Base-by-base conservation (phyloP, 2,329 filamentous ascomycete species). In the Microascus cirrosus region DNA sequence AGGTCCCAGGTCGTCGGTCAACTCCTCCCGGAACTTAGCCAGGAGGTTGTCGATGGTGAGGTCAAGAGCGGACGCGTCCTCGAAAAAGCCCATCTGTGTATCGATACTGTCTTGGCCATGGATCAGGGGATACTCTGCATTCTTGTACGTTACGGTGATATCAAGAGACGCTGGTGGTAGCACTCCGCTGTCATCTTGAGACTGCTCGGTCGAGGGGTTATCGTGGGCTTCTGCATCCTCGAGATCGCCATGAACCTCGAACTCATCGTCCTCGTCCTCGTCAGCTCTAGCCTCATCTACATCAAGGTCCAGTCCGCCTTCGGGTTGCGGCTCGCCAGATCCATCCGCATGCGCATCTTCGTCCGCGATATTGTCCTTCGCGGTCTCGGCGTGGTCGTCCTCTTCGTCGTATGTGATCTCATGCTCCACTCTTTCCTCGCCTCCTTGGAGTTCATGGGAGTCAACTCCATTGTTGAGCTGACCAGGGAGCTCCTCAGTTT, bases 31-130 rank as follows among this genome's bases (percentile, higher is more conserved):
- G 34, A 81, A 68, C 5, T 70, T 71, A 20, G 69, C 65, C 55
- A 81, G 63, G 12, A 81, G 68, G 8, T 70, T 67, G 20, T 75
- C 73, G 55, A 81, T 71, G 2, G 71, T 73, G 12, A 71, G 69
- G 45, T 77, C 71, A 20, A 80, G 62, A 2, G 74, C 67, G 15
- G 70, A 70, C 1, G 65, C 60, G 42, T 75, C 71, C 8, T 75
- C 69, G 45, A 81, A 77, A 60, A 80, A 81, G 10, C 75, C 74
- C 64, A 53, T 73, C 67, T 20, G 69, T 61, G 24, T 63, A 61
- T 62, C 60, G 45, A 59, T 60, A 12, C 59, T 61, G 52, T 58
- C 58, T 24, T 62, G 60, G 15, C 61, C 61, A 45, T 66, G 73
- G 58, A 76, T 73, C 36, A 74, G 65, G 3, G 74, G 74, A 56